Percentiles rank a stretch among this genome's conserved stretches.
These are phyloP conservation scores for Colletotrichum cordylinicola DNA, from an alignment of 2,329 filamentous ascomycete genomes.

Conservation along the genomic window DNA sequence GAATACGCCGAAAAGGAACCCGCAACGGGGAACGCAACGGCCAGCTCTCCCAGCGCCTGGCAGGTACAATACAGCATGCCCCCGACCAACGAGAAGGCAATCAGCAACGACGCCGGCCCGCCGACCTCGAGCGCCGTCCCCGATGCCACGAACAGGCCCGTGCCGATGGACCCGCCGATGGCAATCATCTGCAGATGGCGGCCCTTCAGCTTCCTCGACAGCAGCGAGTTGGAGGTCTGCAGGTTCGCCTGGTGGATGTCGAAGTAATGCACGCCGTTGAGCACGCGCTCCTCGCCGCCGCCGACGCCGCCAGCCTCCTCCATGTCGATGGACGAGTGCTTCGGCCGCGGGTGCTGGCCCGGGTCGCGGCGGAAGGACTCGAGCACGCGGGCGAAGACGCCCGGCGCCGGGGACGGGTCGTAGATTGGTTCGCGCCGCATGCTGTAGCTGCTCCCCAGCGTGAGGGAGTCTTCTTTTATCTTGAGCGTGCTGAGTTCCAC, in stretches of 20 bases:
- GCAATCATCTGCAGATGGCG: constrained; percentile 97
- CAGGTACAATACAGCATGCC: constrained; percentile 91
- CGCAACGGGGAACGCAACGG: constrained; percentile 87
- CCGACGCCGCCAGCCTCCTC: constrained; percentile 29
- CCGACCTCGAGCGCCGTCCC: constrained; percentile 73
- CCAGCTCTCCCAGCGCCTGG: constrained; percentile 89
- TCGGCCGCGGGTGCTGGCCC: constrained; percentile 51
- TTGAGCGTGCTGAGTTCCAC: constrained; percentile 65
- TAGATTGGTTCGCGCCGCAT: constrained; percentile 58
- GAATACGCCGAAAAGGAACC: constrained; percentile 94
- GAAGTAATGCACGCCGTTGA: constrained; percentile 55
- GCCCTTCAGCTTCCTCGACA: constrained; percentile 80
- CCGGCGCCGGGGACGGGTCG: constrained; percentile 38
- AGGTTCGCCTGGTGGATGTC: constrained; percentile 66
- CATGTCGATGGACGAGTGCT: constrained; percentile 40
- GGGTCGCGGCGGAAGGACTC: constrained; percentile 71
- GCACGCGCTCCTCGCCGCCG: constrained; percentile 28
- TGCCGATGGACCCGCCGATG: constrained; percentile 91
- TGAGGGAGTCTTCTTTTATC: constrained; percentile 62
- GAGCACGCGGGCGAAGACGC: constrained; percentile 50
- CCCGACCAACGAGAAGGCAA: constrained; percentile 82
- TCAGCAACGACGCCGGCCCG: constrained; percentile 78
- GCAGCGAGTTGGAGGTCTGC: constrained; percentile 76
- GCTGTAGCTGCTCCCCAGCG: constrained; percentile 54
- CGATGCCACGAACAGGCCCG: constrained; percentile 86